Conservation (phyloP, 495 filamentous ascomycete genomes). For the Aspergillus panamensis region DNA sequence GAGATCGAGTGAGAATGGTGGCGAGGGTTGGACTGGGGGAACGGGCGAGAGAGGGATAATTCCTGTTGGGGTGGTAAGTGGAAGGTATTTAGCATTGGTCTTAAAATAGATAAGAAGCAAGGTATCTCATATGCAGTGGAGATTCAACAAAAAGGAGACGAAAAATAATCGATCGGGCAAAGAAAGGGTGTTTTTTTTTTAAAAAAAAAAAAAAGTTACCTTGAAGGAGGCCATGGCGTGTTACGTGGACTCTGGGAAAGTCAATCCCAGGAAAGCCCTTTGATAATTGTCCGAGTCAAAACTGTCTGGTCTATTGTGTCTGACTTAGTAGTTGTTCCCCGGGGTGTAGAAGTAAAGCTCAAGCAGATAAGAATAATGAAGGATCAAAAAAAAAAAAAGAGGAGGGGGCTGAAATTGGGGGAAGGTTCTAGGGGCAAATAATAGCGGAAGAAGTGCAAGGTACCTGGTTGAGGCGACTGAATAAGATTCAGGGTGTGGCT, state of each 20-base stretch:
- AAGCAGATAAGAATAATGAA: constrained; percentile 7
- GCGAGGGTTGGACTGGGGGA: constrained; percentile 54
- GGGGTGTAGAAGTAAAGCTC: background rate
- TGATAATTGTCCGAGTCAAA: constrained; percentile 18
- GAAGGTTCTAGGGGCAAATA: constrained; percentile 6
- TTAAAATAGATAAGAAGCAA: background rate
- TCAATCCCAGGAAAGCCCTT: constrained; percentile 36
- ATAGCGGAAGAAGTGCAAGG: constrained; percentile 17
- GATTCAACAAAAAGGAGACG: constrained; percentile 1
- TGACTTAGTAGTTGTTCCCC: background rate
- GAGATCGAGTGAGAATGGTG: constrained; percentile 81
- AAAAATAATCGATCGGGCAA: constrained; percentile 10
- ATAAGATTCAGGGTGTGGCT: constrained; percentile 14
- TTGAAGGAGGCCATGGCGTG: constrained; percentile 47
- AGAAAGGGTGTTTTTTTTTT: constrained; percentile 4
- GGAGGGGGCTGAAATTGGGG: constrained; percentile 9
- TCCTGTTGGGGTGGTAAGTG: constrained; percentile 28
- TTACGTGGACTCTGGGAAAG: constrained; percentile 32
- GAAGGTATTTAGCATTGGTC: constrained; percentile 13
- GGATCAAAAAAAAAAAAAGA: background rate
- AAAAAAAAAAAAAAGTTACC: constrained; percentile 26
- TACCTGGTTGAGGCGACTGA: constrained; percentile 20
- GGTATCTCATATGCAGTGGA: no score
- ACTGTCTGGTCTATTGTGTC: constrained; percentile 2
- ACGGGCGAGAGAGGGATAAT: constrained; percentile 46